Evolutionary conservation across 257 asterid species (phyloP), one percentile per base, ranked within the genome.

Genomic region (Ehretia macrophylla): DNA sequence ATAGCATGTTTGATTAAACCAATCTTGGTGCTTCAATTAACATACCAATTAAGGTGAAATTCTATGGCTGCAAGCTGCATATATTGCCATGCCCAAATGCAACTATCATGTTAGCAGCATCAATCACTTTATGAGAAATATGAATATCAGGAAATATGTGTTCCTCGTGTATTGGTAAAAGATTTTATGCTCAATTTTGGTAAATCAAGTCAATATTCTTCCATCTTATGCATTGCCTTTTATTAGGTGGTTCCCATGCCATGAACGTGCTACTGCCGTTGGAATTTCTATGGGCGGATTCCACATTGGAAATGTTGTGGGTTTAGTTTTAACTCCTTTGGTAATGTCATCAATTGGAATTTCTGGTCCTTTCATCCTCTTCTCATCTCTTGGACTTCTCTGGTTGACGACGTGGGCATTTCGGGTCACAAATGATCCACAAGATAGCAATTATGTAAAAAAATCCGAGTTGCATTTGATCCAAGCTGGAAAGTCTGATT

Each of bases 241-340:
- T 20, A 27, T 52, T 63, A 91, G 98, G 75, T 92, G 97, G 98
- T 88, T 88, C 77, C 96, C 98, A 8, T 69, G 83, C 51, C 68
- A 86, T 21, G 97, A 92, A 66, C 76, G 98, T 63, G 97, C 97
- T 0, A 85, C 97, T 22, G 97, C 97, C 16, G 95, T 92, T 56
- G 98, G 97, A 73, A 51, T 91, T 68, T 88, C 98, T 8, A 92
- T 92, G 98, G 98, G 95, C 5, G 98, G 98, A 13, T 88, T 92
- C 68, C 98, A 92, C 79, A 72, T 92, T 1, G 97, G 97, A 56
- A 92, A 88, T 46, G 98, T 92, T 14, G 92, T 86, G 58, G 98
- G 98, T 59, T 75, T 92, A 71, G 81, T 92, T 63, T 57, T 88
- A 55, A 76, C 98, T 20, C 98, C 98, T 17, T 16, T 82, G 32